Conservation (phyloP, 2,329 filamentous ascomycete genomes). For the Trichoderma endophyticum region DNA sequence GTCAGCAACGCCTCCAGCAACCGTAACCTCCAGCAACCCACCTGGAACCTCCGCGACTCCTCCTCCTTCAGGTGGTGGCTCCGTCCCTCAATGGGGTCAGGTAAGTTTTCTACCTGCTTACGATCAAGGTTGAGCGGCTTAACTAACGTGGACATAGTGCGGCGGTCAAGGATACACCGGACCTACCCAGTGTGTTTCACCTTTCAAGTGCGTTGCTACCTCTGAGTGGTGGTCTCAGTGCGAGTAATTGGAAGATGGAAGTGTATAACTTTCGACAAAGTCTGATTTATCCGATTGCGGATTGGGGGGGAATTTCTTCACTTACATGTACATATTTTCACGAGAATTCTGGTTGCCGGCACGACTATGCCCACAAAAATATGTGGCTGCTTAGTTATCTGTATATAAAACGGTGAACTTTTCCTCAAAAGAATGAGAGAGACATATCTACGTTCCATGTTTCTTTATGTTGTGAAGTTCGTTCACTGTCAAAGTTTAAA, state of each 20-base stretch:
- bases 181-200: constrained; percentile 24
- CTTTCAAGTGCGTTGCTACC: constrained; percentile 24
- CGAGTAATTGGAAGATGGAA: constrained; percentile 16
- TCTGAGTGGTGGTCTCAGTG: constrained; percentile 27
- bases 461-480: too few species aligned
- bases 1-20: neutral
- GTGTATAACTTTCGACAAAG: too few species aligned
- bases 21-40: neutral
- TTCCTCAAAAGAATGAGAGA: too few species aligned
- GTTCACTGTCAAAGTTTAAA: too few species aligned
- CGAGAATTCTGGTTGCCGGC: too few species aligned
- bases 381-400: too few species aligned
- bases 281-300: too few species aligned
- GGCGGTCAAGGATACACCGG: constrained; percentile 25
- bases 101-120: neutral
- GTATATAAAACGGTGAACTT: too few species aligned
- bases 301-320: too few species aligned
- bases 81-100: constrained; percentile 16
- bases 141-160: constrained; percentile 20
- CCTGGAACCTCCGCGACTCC: neutral
- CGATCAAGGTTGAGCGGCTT: constrained; percentile 21
- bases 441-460: too few species aligned
- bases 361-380: too few species aligned
- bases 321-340: too few species aligned
- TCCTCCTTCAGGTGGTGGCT: constrained; percentile 16